These are phyloP conservation scores for Gloeophyllum trabeum DNA, from an alignment of 768 basidiomycete species.

Conservation along the genomic window DNA sequence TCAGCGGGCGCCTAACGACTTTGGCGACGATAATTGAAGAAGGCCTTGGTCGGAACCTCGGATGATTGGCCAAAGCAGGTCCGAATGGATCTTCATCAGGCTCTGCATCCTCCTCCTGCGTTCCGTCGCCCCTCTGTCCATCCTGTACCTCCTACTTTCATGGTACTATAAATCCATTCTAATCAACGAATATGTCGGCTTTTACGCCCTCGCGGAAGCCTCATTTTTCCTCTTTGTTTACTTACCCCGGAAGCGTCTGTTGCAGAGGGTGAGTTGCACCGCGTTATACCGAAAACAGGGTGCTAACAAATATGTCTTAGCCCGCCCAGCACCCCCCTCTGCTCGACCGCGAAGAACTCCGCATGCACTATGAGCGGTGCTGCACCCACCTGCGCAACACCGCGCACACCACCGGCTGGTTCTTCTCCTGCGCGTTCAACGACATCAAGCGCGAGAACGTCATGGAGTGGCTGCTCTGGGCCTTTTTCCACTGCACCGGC, in stretches of 20 bases:
- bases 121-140: conserved; percentile 37
- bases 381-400: conserved; percentile 13
- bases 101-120: conserved; percentile 31
- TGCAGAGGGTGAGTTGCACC: conserved; percentile 34
- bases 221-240: conserved; percentile 39
- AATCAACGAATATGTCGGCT: conserved; percentile 17
- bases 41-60: too few relatives aligned
- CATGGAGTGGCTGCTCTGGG: conserved; percentile 56
- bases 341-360: conserved; percentile 29
- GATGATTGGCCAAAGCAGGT: conserved; percentile 12
- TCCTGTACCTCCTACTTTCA: conserved; percentile 22
- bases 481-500: conserved; percentile 35
- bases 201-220: conserved; percentile 30
- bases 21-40: too few relatives aligned
- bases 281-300: background rate
- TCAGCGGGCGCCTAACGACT: too few relatives aligned
- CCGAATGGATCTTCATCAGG: conserved; percentile 46
- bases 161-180: conserved; percentile 15
- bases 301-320: background rate
- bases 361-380: conserved; percentile 38
- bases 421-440: conserved; percentile 20
- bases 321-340: conserved; percentile 22
- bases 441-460: conserved; percentile 34
- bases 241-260: conserved; percentile 27
- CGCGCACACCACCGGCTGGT: conserved; percentile 34